These are phyloP conservation scores for Penicillium angulare DNA, from an alignment of 495 filamentous ascomycete species.

Conservation along the genomic window DNA sequence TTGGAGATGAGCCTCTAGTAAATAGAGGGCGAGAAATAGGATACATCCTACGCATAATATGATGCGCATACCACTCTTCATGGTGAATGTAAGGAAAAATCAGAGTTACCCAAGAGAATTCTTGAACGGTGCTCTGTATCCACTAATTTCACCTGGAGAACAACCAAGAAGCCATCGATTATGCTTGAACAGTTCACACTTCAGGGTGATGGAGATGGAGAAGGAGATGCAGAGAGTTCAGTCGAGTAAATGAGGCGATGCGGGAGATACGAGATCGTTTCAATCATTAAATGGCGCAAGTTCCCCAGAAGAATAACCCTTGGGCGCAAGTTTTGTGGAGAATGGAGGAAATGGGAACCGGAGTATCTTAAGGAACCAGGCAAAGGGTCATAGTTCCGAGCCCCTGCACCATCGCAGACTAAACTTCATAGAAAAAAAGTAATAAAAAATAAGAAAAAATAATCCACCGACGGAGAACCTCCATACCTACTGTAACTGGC, in stretches of 20 bases:
- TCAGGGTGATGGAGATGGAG: not conserved
- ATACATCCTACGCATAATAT: conserved; percentile 29
- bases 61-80: conserved; percentile 41
- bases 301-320: no score
- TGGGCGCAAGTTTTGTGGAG: no score
- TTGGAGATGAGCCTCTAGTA: conserved; percentile 36
- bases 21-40: conserved; percentile 32
- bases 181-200: not conserved
- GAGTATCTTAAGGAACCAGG: not conserved
- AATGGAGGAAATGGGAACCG: not conserved
- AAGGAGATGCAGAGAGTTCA: not conserved
- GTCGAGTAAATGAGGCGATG: no score
- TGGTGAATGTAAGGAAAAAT: conserved; percentile 20
- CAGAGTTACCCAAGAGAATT: not conserved
- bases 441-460: not conserved
- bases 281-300: no score
- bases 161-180: conserved; percentile 11
- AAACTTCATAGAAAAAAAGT: not conserved
- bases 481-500: no score
- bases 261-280: no score
- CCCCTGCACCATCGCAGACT: not conserved
- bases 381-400: not conserved
- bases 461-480: no score
- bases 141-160: conserved; percentile 8
- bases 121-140: conserved; percentile 9